These are phyloP conservation scores for Neostapfia colusana DNA, from an alignment of 176 grass and related monocot genomes.

Conservation along the genomic window DNA sequence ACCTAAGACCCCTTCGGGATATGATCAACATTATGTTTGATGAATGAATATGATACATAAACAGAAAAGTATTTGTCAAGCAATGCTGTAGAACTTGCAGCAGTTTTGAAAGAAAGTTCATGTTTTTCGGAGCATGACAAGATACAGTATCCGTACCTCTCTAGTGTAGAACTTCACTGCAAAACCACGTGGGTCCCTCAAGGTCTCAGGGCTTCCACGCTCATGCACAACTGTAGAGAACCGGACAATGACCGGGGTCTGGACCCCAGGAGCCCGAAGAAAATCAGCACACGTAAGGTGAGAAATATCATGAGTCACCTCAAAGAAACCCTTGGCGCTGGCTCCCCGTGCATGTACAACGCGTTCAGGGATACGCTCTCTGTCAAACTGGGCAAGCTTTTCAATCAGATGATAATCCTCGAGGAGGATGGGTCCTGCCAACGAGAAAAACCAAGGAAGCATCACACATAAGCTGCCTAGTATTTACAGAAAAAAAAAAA, in stretches of 20 bases:
- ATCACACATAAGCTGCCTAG: too few relatives aligned
- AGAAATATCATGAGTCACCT: constrained; percentile 84
- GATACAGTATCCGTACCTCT: constrained; percentile 54
- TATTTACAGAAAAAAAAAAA: background rate
- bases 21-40: background rate
- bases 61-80: background rate
- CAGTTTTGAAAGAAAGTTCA: background rate
- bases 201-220: constrained; percentile 84
- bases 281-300: constrained; percentile 82
- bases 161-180: constrained; percentile 90
- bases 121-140: background rate
- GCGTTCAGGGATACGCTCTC: constrained; percentile 80
- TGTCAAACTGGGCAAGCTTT: constrained; percentile 88
- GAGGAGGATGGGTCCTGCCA: constrained; percentile 70
- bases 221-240: constrained; percentile 92
- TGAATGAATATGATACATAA: background rate
- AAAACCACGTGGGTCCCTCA: constrained; percentile 84
- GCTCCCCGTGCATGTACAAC: constrained; percentile 84
- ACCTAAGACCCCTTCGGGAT: too few relatives aligned
- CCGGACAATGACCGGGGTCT: constrained; percentile 71
- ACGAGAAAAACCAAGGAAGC: background rate
- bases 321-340: constrained; percentile 89
- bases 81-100: background rate
- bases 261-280: constrained; percentile 75
- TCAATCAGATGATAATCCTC: constrained; percentile 92